These are phyloP conservation scores for Pyricularia pennisetigena DNA, from an alignment of 2,329 filamentous ascomycete species.

Conservation along the genomic window DNA sequence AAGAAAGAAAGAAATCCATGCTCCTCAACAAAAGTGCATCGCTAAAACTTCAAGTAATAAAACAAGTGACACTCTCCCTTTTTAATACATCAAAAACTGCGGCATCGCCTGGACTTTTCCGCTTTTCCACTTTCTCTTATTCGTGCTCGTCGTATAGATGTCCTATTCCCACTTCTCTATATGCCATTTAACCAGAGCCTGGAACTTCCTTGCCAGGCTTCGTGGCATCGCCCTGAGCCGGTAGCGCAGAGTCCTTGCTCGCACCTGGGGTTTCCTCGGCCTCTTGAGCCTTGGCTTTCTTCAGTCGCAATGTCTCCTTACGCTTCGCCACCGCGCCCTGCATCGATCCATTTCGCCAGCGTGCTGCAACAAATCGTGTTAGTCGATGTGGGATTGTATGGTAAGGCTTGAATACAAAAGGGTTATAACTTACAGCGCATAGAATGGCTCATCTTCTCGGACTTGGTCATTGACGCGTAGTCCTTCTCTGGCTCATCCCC, in stretches of 20 bases:
- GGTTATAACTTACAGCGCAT: slow-evolving; percentile 45
- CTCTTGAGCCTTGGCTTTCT: slow-evolving; percentile 29
- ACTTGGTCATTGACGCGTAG: slow-evolving; percentile 53
- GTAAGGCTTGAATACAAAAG: not conserved
- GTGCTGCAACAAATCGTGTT: slow-evolving; percentile 26
- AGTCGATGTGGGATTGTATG: not conserved
- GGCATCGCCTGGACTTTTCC: not conserved
- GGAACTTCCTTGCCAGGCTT: not conserved
- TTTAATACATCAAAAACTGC: not conserved
- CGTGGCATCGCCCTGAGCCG: not conserved
- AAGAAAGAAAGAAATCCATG: not conserved
- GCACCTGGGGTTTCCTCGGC: slow-evolving; percentile 9
- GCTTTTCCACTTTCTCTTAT: not conserved
- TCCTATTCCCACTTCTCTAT: not conserved
- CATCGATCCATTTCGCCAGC: slow-evolving; percentile 54
- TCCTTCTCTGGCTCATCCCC: slow-evolving; percentile 37
- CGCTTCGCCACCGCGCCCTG: slow-evolving; percentile 48
- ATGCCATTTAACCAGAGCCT: not conserved
- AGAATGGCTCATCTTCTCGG: slow-evolving; percentile 55
- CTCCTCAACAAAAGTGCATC: not conserved
- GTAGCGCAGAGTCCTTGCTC: not conserved
- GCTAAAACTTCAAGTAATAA: not conserved
- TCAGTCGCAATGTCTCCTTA: slow-evolving; percentile 48
- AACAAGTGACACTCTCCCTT: not conserved
- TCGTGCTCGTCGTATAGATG: not conserved